Base-by-base conservation (phyloP, 495 filamentous ascomycete species). In the Lineolata rhizophorae region DNA sequence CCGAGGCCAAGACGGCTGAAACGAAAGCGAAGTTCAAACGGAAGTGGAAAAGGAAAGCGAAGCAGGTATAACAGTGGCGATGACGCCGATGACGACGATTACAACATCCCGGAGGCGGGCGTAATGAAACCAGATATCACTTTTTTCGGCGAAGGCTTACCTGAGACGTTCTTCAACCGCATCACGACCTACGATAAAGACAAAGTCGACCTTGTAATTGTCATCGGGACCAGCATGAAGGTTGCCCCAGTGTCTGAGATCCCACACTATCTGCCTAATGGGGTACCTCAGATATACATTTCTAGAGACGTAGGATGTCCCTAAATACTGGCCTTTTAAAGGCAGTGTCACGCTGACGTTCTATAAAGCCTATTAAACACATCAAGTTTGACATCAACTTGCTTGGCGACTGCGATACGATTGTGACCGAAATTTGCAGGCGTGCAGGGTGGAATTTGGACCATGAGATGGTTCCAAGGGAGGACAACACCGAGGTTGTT, bases 51-150 rank as follows among this genome's bases (percentile, higher is more conserved):
- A 38, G 46, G 1, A 42, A 51, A 3, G 64, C n/a, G n/a, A n/a
- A n/a, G n/a, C n/a, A n/a, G n/a, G n/a, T n/a, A n/a, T n/a, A n/a
- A 66, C 10, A 69, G 75, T 32, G 72, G 66, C 38, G 74, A 73
- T 25, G 70, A 72, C 34, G 73, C 81, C 18, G 76, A 74, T 2
- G 72, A 75, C 37, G 72, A 70, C 31, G 72, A 76, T 27, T 65
- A 65, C 38, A 64, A 75, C 31, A 68, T 76, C 20, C 67, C 67
- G 0, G 60, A 66, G 30, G 65, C 75, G 3, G 87, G 90, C 11
- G 71, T 99, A 42, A 94, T 95, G 85, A 99, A 95, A 53, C 87
- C 87, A 2, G 85, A 94, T 43, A 95, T 97, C 53, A 81, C 91
- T 2, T 97, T 97, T 54, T 97, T 95, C 46, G 72, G 72, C 32